Percentiles rank a stretch among this genome's conserved stretches.
Evolutionary conservation across 1,284 basidiomycete genomes (phyloP).

Genomic region (Boletus semigastroideus): DNA sequence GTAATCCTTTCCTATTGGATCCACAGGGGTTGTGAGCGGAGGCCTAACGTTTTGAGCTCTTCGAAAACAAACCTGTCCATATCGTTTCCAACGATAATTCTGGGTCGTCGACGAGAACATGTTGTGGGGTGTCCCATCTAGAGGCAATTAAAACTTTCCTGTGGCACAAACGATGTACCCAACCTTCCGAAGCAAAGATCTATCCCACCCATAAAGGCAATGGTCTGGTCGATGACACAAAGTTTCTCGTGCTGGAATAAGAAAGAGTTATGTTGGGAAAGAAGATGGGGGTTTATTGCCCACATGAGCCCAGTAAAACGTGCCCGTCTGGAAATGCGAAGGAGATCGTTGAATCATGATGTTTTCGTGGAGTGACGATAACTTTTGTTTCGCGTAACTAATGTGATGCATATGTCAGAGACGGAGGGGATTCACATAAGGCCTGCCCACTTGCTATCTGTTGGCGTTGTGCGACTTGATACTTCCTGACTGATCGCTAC

Average conservation of each 20-base stretch:
- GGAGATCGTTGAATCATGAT: slow-evolving; percentile 97
- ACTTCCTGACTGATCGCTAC: slow-evolving; percentile 78
- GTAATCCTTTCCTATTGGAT: slow-evolving; percentile 80
- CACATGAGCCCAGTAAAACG: slow-evolving; percentile 98
- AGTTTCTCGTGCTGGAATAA: slow-evolving; percentile 87
- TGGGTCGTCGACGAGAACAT: slow-evolving; percentile 86
- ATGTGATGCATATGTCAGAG: slow-evolving; percentile 20
- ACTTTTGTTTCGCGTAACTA: slow-evolving; percentile 88
- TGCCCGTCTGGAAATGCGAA: slow-evolving; percentile 96
- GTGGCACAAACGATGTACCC: slow-evolving; percentile 7
- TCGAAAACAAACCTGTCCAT: slow-evolving; percentile 68
- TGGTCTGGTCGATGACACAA: slow-evolving; percentile 96
- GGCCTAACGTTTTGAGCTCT: not conserved
- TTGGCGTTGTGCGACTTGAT: slow-evolving; percentile 94
- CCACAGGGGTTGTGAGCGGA: slow-evolving; percentile 1
- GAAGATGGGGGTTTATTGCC: slow-evolving; percentile 26
- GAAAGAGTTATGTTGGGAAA: slow-evolving; percentile 1
- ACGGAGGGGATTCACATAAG: not conserved
- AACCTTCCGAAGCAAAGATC: slow-evolving; percentile 89
- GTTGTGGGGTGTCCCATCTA: slow-evolving; percentile 96
- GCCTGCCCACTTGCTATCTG: slow-evolving; percentile 75
- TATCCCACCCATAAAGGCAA: slow-evolving; percentile 97
- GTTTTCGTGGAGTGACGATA: slow-evolving; percentile 87
- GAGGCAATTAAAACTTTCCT: not conserved
- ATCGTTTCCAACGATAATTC: slow-evolving; percentile 62